These are phyloP conservation scores for Fragilaria crotonensis DNA, from an alignment of 108 stramenopile species.

Conservation along the genomic window DNA sequence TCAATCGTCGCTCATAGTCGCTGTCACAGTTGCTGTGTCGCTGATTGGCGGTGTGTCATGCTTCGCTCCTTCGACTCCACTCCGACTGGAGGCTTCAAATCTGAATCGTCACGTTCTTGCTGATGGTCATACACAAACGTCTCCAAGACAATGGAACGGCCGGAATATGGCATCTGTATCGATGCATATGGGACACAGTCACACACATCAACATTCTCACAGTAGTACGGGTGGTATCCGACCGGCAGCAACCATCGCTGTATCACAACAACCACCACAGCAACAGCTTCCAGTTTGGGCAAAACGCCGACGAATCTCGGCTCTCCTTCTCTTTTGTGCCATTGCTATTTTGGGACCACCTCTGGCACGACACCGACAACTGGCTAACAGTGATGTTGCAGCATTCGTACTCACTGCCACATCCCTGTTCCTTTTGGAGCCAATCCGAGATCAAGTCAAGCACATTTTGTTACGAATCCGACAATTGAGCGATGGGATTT, in stretches of 20 bases:
- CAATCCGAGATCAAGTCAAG: conserved; percentile 28
- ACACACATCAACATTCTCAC: conserved; percentile 37
- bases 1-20: no score
- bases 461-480: conserved; percentile 22
- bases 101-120: no score
- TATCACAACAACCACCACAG: not conserved
- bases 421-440: conserved; percentile 16
- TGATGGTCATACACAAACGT: no score
- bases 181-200: conserved; percentile 48
- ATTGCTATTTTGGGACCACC: conserved; percentile 37
- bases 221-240: conserved; percentile 2
- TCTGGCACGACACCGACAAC: conserved; percentile 5
- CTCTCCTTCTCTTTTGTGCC: conserved; percentile 46
- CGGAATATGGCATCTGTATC: no score
- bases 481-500: conserved; percentile 34
- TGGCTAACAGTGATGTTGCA: conserved; percentile 25
- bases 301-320: conserved; percentile 26
- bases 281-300: not conserved
- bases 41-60: no score
- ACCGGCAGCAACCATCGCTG: not conserved
- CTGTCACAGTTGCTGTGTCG: no score
- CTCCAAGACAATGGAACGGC: no score
- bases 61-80: no score
- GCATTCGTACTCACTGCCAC: conserved; percentile 26
- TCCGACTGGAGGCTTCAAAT: no score